These are phyloP conservation scores for Geoglossum cookeanum DNA, from an alignment of 2,329 filamentous ascomycete species.

Conservation along the genomic window DNA sequence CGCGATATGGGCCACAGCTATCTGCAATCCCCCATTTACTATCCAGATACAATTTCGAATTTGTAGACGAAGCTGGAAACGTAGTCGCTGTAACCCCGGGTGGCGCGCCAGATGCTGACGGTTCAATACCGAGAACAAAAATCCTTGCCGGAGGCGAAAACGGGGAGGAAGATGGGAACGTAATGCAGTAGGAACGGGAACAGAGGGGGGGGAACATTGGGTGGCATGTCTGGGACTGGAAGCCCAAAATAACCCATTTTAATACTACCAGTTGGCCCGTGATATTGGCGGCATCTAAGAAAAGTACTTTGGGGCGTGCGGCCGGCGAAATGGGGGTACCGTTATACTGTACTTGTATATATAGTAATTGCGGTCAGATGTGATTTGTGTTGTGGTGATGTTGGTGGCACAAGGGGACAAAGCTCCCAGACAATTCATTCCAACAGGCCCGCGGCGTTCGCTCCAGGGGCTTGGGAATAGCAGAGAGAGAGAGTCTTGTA, in stretches of 20 bases:
- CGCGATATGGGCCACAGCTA: slow-evolving; percentile 83
- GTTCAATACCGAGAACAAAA: slow-evolving; percentile 39
- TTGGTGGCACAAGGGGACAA: no score
- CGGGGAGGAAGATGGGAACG: slow-evolving; percentile 32
- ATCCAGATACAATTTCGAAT: slow-evolving; percentile 93
- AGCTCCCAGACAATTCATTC: no score
- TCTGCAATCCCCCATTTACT: slow-evolving; percentile 91
- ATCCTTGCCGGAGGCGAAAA: slow-evolving; percentile 42
- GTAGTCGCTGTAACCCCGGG: slow-evolving; percentile 74
- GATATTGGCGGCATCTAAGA: neutral
- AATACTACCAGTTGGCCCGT: neutral
- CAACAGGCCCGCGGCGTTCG: no score
- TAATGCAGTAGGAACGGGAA: neutral
- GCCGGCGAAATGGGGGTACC: neutral
- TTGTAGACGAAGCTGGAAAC: slow-evolving; percentile 81
- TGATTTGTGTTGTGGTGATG: neutral
- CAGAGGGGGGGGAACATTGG: neutral
- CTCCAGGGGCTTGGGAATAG: no score
- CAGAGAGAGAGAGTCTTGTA: no score
- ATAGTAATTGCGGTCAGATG: neutral
- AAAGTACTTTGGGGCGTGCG: neutral
- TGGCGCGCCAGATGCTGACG: slow-evolving; percentile 35
- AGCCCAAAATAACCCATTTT: neutral
- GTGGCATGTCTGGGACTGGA: neutral
- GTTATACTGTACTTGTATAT: neutral